A percentile compares a stretch with the other conserved stretches of the same genome.
These are phyloP conservation scores for Zhuliangozyma parablackwelliae DNA, from an alignment of 1,139 yeast genomes.

Conservation along the genomic window DNA sequence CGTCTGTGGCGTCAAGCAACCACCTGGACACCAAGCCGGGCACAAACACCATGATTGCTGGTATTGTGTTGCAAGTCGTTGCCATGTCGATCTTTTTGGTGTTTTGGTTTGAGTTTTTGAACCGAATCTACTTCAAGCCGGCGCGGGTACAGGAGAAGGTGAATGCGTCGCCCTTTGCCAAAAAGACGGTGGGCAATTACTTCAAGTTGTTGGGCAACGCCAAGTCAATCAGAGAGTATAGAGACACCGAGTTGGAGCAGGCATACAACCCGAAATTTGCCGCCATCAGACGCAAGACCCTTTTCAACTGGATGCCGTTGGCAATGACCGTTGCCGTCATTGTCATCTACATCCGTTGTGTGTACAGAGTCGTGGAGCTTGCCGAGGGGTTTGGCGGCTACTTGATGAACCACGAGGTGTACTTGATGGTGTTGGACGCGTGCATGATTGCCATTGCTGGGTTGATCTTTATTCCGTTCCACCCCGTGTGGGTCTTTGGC, in stretches of 20 bases:
- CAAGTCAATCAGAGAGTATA: constrained; percentile 20
- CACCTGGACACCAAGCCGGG: constrained; percentile 46
- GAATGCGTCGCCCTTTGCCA: constrained; percentile 19
- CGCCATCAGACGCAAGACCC: constrained; percentile 33
- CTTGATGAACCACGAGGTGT: constrained; percentile 66
- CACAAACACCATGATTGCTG: constrained; percentile 75
- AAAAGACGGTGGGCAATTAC: constrained; percentile 23
- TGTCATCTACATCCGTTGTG: constrained; percentile 65
- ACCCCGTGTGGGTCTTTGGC: constrained; percentile 63
- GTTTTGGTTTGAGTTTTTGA: constrained; percentile 53
- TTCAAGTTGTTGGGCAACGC: constrained; percentile 27
- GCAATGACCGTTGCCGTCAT: constrained; percentile 52
- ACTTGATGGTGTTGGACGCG: constrained; percentile 74
- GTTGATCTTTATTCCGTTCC: constrained; percentile 47
- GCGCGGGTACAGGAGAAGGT: constrained; percentile 12
- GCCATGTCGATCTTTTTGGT: constrained; percentile 63
- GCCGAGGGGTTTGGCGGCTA: constrained; percentile 74
- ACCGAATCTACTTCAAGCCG: constrained; percentile 38
- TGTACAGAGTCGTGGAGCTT: constrained; percentile 77
- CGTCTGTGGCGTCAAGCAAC: constrained; percentile 49
- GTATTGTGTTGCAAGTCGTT: constrained; percentile 72
- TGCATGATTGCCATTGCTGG: constrained; percentile 55
- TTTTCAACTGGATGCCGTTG: constrained; percentile 47
- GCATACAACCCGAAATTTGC: constrained; percentile 38
- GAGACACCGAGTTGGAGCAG: constrained; percentile 21